phyloP scores from a whole-genome alignment of 192 early-diverging fungal species.

The Physocladia obscura region DNA sequence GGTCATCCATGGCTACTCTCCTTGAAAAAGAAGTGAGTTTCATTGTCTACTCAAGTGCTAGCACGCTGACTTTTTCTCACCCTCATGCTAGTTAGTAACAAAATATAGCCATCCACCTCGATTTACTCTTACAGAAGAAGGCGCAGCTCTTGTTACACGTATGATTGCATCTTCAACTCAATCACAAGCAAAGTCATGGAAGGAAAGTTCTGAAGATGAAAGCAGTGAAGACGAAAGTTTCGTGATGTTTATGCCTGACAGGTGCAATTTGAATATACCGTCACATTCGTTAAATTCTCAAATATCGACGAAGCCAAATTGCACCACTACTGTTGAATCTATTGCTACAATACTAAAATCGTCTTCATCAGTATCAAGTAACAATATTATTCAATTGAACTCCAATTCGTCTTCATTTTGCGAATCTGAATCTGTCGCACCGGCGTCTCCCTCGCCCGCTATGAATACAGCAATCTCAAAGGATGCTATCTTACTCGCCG shows the following conservation, averaged over 20 bases:
- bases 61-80: background rate
- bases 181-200: background rate
- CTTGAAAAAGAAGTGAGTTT: conserved; percentile 62
- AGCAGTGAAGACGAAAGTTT: background rate
- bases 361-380: background rate
- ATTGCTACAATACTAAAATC: background rate
- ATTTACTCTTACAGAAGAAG: conserved; percentile 74
- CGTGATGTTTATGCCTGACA: background rate
- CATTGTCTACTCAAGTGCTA: background rate
- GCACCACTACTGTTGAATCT: background rate
- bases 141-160: conserved; percentile 54
- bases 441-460: background rate
- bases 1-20: conserved; percentile 75
- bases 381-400: background rate
- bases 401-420: background rate
- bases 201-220: background rate
- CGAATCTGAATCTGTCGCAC: background rate
- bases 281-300: background rate
- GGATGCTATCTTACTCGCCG: conserved; percentile 3
- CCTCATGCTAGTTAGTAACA: conserved; percentile 5
- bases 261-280: background rate
- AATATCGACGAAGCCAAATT: no score
- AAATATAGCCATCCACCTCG: conserved; percentile 59
- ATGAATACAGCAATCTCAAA: background rate
- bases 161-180: conserved; percentile 13